A percentile compares a stretch with the other conserved stretches of the same genome.
phyloP scores from a whole-genome alignment of 2,329 filamentous ascomycete genomes.

The Diaporthe destruens region DNA sequence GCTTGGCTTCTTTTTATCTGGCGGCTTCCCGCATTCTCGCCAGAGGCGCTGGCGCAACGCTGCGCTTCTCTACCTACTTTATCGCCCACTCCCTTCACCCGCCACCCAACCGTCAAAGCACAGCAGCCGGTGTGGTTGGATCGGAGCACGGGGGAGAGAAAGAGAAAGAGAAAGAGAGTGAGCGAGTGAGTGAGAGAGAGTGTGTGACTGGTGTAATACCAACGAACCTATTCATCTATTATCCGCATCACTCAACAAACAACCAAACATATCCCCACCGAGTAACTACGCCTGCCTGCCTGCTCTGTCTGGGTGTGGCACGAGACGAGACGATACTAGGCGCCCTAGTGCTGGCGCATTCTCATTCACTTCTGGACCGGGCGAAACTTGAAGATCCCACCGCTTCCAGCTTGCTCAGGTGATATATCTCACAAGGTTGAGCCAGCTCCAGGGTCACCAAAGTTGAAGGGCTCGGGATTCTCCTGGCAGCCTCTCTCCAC shows the following conservation, averaged over 20 bases:
- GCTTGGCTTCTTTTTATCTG: conserved; percentile 29
- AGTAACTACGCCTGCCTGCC: neutral
- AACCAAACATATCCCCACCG: neutral
- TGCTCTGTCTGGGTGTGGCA: neutral
- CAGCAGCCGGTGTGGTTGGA: neutral
- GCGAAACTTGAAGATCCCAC: neutral
- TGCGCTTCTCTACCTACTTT: neutral
- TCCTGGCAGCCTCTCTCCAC: neutral
- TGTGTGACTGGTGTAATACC: too few relatives aligned
- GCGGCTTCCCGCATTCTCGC: neutral
- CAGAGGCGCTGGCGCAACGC: conserved; percentile 8
- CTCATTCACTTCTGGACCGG: neutral
- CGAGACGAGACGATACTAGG: neutral
- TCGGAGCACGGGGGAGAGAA: neutral
- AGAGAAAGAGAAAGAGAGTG: neutral
- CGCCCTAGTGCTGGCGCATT: neutral
- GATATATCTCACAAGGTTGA: neutral
- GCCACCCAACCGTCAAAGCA: neutral
- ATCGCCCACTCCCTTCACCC: neutral
- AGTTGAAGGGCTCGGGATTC: neutral
- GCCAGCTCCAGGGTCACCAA: too few relatives aligned
- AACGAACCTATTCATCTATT: too few relatives aligned
- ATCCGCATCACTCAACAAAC: neutral
- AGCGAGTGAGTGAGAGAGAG: too few relatives aligned
- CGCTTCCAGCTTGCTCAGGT: neutral